Percentiles rank a stretch among this genome's conserved stretches.
Conservation (phyloP, 1,139 yeast species). For the Debaryomycetaceae sp. region DNA sequence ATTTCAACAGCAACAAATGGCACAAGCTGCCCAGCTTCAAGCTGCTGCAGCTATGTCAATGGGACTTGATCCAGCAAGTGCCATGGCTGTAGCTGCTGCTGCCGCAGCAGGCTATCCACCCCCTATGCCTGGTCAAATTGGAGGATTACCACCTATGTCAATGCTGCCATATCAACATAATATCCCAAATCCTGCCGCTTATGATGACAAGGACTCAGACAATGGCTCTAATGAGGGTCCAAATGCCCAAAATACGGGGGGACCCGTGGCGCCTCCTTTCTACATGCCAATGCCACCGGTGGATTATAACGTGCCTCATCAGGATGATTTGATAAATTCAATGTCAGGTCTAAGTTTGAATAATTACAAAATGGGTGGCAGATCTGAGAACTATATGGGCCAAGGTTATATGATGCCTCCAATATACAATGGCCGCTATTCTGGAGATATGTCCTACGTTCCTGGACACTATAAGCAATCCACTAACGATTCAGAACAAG, state of each 20-base stretch:
- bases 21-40: constrained; percentile 33
- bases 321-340: constrained; percentile 14
- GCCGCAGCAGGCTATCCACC: constrained; percentile 20
- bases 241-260: constrained; percentile 1
- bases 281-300: constrained; percentile 6
- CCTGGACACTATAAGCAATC: background rate
- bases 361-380: constrained; percentile 2
- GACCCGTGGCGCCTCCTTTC: constrained; percentile 4
- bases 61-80: constrained; percentile 35
- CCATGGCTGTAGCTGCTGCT: constrained; percentile 24
- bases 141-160: constrained; percentile 10
- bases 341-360: constrained; percentile 15
- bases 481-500: background rate
- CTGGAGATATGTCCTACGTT: constrained; percentile 4
- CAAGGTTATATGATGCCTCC: constrained; percentile 11
- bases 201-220: constrained; percentile 1
- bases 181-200: background rate
- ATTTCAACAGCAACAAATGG: constrained; percentile 33
- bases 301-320: constrained; percentile 4
- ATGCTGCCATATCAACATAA: constrained; percentile 10
- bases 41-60: constrained; percentile 34
- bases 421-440: constrained; percentile 9
- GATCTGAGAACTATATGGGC: constrained; percentile 2
- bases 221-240: constrained; percentile 1
- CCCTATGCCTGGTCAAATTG: constrained; percentile 7